Evolutionary conservation across 2,329 filamentous ascomycete species (phyloP), one percentile per base, ranked within the genome.

Genomic region (Xylariales sp.): DNA sequence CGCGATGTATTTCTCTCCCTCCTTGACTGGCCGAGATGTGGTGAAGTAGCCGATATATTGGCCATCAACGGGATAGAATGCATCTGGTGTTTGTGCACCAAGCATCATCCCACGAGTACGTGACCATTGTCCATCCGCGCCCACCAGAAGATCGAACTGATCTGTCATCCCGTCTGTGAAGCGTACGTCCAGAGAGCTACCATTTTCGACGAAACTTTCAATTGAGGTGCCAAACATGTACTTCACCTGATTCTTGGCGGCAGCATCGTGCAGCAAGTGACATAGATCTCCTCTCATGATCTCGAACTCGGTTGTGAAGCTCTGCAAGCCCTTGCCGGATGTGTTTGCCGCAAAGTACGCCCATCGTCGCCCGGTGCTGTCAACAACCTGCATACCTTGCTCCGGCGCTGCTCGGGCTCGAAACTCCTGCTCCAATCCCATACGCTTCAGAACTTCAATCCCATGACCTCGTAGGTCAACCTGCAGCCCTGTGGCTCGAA

Each of bases 251-350:
- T 53, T 44, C 6, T 51, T 43, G 16, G 57, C 62, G 13, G 46
- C 54, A n/a, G n/a, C n/a, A 0, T 74, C 62, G 46, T 71, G 70
- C 2, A 81, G 51, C 3, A 80, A 57, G 10, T 58, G 54, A 5
- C 67, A 65, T 13, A 82, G 49, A 37, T 78, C 72, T 0, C 72
- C 74, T 8, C 77, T 62, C 64, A 82, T 72, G 32, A 82, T 72
- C 57, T 82, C 78, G 42, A 66, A 78, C 38, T 82, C 77, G 41
- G 66, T 70, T 0, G 70, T 74, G 17, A 76, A 53, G 7, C 56
- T 57, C 47, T 74, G 69, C 20, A 44, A 47, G 0, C 67, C 65
- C 37, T 63, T 55, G 3, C 66, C 68, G 0, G 65, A 54, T 33
- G 58, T 57, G 44, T 67, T 65, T 24, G 57, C 57, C 15, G 51